A percentile compares a stretch with the other conserved stretches of the same genome.
phyloP scores from a whole-genome alignment of 306 rosid species.

The Ziziphus jujuba region DNA sequence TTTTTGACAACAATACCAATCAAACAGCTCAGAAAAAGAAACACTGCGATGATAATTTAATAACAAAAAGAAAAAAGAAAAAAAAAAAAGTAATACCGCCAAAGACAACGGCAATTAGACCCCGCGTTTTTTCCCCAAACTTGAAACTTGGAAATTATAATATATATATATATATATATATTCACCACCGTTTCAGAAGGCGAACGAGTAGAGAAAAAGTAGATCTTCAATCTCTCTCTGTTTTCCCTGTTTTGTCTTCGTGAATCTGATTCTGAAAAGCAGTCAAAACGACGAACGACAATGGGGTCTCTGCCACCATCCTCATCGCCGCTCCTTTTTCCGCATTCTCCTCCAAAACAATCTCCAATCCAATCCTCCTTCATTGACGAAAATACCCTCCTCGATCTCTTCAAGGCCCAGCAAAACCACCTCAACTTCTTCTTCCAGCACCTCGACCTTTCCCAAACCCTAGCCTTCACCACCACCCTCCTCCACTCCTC shows the following conservation, averaged over 20 bases:
- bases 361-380: not conserved
- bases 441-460: conserved; percentile 75
- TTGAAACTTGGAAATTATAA: too few relatives aligned
- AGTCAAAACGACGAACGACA: not conserved
- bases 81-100: not conserved
- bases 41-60: too few relatives aligned
- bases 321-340: not conserved
- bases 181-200: not conserved
- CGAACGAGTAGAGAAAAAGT: not conserved
- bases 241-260: not conserved
- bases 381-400: conserved; percentile 61
- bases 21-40: too few relatives aligned
- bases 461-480: conserved; percentile 86
- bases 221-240: not conserved
- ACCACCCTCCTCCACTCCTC: conserved; percentile 57
- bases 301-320: conserved; percentile 52
- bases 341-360: conserved; percentile 9
- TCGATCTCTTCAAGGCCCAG: conserved; percentile 74
- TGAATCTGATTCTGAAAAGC: not conserved
- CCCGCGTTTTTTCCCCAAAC: not conserved
- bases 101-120: not conserved
- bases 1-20: too few relatives aligned
- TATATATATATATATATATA: too few relatives aligned
- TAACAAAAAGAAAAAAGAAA: not conserved
- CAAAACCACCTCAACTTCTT: conserved; percentile 92